Percentiles rank a stretch among this genome's conserved stretches.
Conservation (phyloP, 495 filamentous ascomycete species). For the Neurospora sp. region DNA sequence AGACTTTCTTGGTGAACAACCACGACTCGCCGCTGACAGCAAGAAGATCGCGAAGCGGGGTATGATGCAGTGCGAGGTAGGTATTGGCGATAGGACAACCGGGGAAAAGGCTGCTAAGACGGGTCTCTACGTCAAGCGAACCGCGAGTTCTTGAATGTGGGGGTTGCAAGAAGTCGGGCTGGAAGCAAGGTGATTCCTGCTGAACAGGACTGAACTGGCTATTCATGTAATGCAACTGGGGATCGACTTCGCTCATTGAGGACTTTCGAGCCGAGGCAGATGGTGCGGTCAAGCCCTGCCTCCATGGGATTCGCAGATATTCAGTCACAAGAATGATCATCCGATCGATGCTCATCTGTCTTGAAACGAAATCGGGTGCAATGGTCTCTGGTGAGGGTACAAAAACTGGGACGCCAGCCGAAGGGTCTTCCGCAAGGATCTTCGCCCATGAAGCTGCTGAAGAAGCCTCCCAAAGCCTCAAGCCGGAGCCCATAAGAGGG, state of each 20-base stretch:
- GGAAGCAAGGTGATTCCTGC: slow-evolving; percentile 1
- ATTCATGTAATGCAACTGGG: slow-evolving; percentile 12
- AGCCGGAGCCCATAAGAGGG: slow-evolving; percentile 27
- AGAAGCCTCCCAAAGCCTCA: slow-evolving; percentile 30
- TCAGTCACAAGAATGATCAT: slow-evolving; percentile 28
- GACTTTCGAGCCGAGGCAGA: slow-evolving; percentile 16
- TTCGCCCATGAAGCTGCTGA: slow-evolving; percentile 26
- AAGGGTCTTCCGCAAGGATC: slow-evolving; percentile 15
- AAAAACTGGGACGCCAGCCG: slow-evolving; percentile 13
- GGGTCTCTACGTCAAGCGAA: slow-evolving; percentile 20
- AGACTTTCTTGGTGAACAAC: slow-evolving; percentile 36
- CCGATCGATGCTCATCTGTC: slow-evolving; percentile 21
- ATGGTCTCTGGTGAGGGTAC: slow-evolving; percentile 19
- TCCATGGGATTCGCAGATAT: slow-evolving; percentile 28
- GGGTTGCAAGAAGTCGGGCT: slow-evolving; percentile 1
- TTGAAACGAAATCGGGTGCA: slow-evolving; percentile 19
- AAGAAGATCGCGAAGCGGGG: slow-evolving; percentile 37
- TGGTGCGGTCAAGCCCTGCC: slow-evolving; percentile 3
- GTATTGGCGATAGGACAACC: slow-evolving; percentile 31
- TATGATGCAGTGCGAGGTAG: slow-evolving; percentile 38
- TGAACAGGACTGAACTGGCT: slow-evolving; percentile 9
- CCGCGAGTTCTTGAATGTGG: background rate
- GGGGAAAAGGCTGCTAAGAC: slow-evolving; percentile 29
- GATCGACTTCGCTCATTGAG: slow-evolving; percentile 19
- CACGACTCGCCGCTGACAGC: slow-evolving; percentile 39